These are phyloP conservation scores for Gremmenia infestans DNA, from an alignment of 2,329 filamentous ascomycete genomes.

Conservation along the genomic window DNA sequence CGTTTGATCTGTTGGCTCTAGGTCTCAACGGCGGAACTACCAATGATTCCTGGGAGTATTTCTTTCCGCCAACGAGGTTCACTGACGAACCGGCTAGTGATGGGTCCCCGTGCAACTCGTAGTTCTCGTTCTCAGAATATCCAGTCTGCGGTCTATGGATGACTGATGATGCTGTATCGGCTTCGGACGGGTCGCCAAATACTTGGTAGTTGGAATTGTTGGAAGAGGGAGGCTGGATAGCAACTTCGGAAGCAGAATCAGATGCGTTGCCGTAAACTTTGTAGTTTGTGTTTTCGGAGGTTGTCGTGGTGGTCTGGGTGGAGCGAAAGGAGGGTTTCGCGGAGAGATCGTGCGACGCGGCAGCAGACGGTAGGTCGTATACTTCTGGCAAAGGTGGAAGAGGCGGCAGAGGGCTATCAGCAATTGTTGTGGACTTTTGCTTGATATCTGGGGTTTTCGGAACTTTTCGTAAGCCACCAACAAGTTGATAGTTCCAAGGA, in stretches of 20 bases:
- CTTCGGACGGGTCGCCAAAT: conserved; percentile 43
- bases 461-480: conserved; percentile 33
- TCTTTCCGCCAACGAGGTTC: conserved; percentile 29
- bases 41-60: conserved; percentile 58
- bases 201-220: conserved; percentile 45
- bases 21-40: conserved; percentile 51
- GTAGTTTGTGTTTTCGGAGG: conserved; percentile 32
- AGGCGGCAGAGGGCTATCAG: conserved; percentile 22
- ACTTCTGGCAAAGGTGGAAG: conserved; percentile 16
- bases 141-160: conserved; percentile 27
- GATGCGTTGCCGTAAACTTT: conserved; percentile 27
- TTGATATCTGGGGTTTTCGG: conserved; percentile 32
- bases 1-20: conserved; percentile 42
- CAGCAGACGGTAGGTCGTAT: conserved; percentile 18
- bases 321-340: conserved; percentile 32
- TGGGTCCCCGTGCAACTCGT: conserved; percentile 45
- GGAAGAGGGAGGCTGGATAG: conserved; percentile 18
- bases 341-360: conserved; percentile 26
- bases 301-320: conserved; percentile 25
- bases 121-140: conserved; percentile 40
- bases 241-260: conserved; percentile 19
- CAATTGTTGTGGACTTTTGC: conserved; percentile 18
- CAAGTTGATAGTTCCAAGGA: conserved; percentile 31
- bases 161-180: conserved; percentile 10
- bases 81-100: conserved; percentile 36